Evolutionary conservation across 2,329 filamentous ascomycete genomes (phyloP), one percentile per base, ranked within the genome.

Genomic region (Pseudocercospora vitis): DNA sequence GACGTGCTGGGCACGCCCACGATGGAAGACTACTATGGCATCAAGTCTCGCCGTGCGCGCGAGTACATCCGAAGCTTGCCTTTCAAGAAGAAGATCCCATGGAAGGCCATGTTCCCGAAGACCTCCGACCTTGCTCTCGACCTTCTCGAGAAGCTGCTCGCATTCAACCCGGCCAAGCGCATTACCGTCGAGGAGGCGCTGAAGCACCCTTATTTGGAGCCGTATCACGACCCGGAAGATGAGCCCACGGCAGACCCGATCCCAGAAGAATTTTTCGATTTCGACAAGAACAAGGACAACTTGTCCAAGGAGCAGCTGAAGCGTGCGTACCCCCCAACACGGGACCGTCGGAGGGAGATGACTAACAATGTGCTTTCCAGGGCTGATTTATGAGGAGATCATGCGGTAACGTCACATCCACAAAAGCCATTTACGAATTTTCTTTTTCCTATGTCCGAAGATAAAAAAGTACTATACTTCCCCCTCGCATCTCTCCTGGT

Each of bases 1-100:
- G 94, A 99, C 66, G 92, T 99, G 48, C 87, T 99, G 55, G 94
- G 94, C 61, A 99, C 94, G 2, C 94, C 94, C 2, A 99, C 94
- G 9, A 99, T 99, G 94, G 94, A 99, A 73, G 94, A 99, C 72
- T 99, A 99, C 81, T 99, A 99, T 68, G 94, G 94, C 62, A 99
- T 99, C 83, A 99, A 99, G 78, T 97, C 94, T 50, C 88, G 94
- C 62, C 89, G 94, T 68, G 94, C 94, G 47, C 85, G 94, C 61
- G 94, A 99, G 76, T 99, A 99, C 77, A 99, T 99, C 70, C 90
- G 94, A 58, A 96, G 91, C 50, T 82, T 97, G 42, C 92, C 94
- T 14, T 97, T 97, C 81, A 97, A 97, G 84, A 97, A 97, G 86
- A 97, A 97, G 85, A 95, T 97, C 44, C 91, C 94, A 0, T 94